Percentiles rank a stretch among this genome's conserved stretches.
These are phyloP conservation scores for Nepenthes gracilis DNA, from an alignment of 148 eudicot genomes.

Conservation along the genomic window DNA sequence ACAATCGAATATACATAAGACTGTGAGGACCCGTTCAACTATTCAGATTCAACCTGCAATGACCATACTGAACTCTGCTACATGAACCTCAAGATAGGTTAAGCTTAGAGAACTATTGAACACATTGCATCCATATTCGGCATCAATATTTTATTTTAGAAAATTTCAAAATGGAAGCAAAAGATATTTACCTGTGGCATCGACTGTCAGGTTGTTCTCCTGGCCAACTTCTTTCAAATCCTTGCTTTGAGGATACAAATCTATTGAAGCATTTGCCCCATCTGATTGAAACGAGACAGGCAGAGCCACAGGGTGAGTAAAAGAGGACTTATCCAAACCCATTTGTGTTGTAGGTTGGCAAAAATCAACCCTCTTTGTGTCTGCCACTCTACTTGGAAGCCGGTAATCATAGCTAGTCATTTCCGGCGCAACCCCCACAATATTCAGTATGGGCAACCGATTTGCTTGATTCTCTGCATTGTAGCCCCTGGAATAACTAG, in stretches of 20 bases:
- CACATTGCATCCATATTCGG: too few relatives aligned
- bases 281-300: conserved; percentile 14
- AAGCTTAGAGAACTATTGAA: too few relatives aligned
- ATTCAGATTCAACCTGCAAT: too few relatives aligned
- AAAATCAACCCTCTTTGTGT: conserved; percentile 47
- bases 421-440: conserved; percentile 61
- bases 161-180: too few relatives aligned
- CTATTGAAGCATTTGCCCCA: conserved; percentile 24
- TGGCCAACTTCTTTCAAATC: conserved; percentile 50
- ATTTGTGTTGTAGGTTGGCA: conserved; percentile 27
- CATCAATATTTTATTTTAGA: too few relatives aligned
- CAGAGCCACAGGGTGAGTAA: conserved; percentile 21
- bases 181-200: conserved; percentile 35
- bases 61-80: too few relatives aligned
- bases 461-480: conserved; percentile 28
- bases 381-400: conserved; percentile 21
- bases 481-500: conserved; percentile 33
- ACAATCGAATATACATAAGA: too few relatives aligned
- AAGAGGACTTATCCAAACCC: conserved; percentile 29
- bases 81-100: too few relatives aligned
- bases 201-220: conserved; percentile 23
- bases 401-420: conserved; percentile 34
- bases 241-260: conserved; percentile 44
- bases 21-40: too few relatives aligned
- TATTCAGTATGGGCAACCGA: conserved; percentile 26